Evolutionary conservation across 164 flowering plant species (phyloP).

Genomic region (Vitis amurensis): DNA sequence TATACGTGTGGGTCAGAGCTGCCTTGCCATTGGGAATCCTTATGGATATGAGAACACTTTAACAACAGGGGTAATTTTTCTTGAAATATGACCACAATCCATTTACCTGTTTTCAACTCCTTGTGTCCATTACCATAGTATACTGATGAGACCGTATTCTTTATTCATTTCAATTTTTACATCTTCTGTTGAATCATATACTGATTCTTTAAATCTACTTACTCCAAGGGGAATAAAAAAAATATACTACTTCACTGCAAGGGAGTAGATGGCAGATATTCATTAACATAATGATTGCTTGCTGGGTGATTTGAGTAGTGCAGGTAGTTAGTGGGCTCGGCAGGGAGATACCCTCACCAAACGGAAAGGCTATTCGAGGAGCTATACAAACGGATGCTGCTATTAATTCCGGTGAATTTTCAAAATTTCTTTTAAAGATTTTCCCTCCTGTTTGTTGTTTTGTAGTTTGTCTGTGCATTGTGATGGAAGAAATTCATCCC

Average conservation of each 20-base stretch:
- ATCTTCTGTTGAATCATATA: no score
- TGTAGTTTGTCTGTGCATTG: neutral
- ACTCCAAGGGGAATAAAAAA: no score
- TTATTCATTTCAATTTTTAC: no score
- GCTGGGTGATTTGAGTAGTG: conserved; percentile 6
- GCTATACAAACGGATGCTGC: conserved; percentile 96
- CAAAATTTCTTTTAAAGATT: neutral
- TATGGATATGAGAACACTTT: conserved; percentile 86
- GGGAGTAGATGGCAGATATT: neutral
- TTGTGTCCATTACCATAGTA: no score
- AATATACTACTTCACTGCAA: neutral
- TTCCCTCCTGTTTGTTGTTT: neutral
- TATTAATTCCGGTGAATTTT: conserved; percentile 71
- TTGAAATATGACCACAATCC: neutral
- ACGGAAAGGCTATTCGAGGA: conserved; percentile 77
- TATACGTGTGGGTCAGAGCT: conserved; percentile 83
- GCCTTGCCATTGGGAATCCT: conserved; percentile 94
- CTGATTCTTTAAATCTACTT: no score
- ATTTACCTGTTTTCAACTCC: neutral
- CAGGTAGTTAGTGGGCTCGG: conserved; percentile 94
- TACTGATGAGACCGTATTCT: no score
- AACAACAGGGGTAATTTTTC: conserved; percentile 77
- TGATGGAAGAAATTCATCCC: neutral
- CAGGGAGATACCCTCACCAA: conserved; percentile 89
- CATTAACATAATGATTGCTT: neutral